Evolutionary conservation across 1,284 basidiomycete species (phyloP), one percentile per base, ranked within the genome.

Genomic region (Malassezia psittaci): DNA sequence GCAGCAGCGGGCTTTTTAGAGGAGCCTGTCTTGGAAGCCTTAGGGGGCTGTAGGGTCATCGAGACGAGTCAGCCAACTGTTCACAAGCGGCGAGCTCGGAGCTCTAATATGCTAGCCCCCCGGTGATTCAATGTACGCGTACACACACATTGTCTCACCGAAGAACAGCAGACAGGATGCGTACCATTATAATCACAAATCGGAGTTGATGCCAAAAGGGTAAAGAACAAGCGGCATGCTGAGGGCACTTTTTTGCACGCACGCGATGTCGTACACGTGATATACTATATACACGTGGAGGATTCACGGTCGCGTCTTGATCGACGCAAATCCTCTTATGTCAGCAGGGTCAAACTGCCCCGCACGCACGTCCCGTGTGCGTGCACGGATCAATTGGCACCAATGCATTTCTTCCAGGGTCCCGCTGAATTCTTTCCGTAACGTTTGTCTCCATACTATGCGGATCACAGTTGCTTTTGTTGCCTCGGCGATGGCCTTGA

Each of bases 31-130:
- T 70, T 70, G 29, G 63, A 52, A 60, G 69, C 70, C 64, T 69
- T 69, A 54, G 70, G 68, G 68, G 70, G 64, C 64, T 48, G 32
- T 40, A 43, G 65, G 67, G 60, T 72, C 69, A 72, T 72, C 66
- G 69, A 69, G 69, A 68, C 69, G 69, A 69, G 67, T 66, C 66
- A 68, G 66, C 52, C 57, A 59, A 54, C 59, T 48, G 41, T 57
- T 40, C 41, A 56, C 49, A 57, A 43, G 45, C 44, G 37, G 35
- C 48, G 52, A 61, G 53, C 68, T 71, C 68, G 65, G 68, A 68
- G 67, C 68, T 69, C 68, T 71, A 71, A 49, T 33, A 18, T 21
- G 35, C 51, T 19, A 21, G n/a, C 37, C 29, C 50, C 15, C 21
- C 13, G 42, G 39, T 41, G 39, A 16, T 16, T 24, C 13, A 13